phyloP scores from a whole-genome alignment of 257 asterid species.

The Avicennia marina region DNA sequence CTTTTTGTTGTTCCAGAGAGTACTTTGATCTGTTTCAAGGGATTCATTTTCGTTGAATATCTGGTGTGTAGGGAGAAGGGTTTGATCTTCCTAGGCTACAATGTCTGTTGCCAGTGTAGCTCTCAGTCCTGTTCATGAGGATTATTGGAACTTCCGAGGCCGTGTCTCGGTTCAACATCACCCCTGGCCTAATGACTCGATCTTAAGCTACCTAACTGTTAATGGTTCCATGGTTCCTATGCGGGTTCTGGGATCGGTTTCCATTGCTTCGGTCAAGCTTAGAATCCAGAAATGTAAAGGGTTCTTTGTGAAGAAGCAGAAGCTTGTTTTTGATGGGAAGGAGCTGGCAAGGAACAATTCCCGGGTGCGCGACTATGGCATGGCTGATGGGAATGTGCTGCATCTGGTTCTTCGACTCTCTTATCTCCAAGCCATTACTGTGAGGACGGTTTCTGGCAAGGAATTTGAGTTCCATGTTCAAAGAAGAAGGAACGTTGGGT shows the following conservation, averaged over 20 bases:
- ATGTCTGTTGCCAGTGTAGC: constrained; percentile 78
- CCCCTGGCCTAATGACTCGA: constrained; percentile 45
- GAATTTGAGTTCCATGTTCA: constrained; percentile 60
- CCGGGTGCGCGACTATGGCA: constrained; percentile 57
- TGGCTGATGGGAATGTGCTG: constrained; percentile 56
- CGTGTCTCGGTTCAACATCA: constrained; percentile 30
- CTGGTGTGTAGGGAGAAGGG: constrained; percentile 27
- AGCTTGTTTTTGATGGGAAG: constrained; percentile 68
- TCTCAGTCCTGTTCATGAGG: constrained; percentile 59
- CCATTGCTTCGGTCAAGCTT: constrained; percentile 74
- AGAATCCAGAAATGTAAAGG: constrained; percentile 58
- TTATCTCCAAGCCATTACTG: constrained; percentile 72
- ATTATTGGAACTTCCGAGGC: constrained; percentile 49
- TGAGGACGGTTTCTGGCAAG: constrained; percentile 64
- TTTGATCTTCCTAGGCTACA: constrained; percentile 32
- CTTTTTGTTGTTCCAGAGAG: neutral
- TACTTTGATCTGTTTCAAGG: constrained; percentile 8
- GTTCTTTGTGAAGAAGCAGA: constrained; percentile 63
- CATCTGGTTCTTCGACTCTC: constrained; percentile 63
- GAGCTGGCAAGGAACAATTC: constrained; percentile 66
- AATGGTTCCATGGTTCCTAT: constrained; percentile 64
- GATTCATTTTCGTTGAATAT: constrained; percentile 8
- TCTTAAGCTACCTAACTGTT: constrained; percentile 55
- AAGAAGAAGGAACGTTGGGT: constrained; percentile 57
- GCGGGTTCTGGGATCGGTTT: constrained; percentile 67